A percentile compares a stretch with the other conserved stretches of the same genome.
phyloP scores from a whole-genome alignment of 2,329 filamentous ascomycete genomes.

The Kalaharituber pfeilii region DNA sequence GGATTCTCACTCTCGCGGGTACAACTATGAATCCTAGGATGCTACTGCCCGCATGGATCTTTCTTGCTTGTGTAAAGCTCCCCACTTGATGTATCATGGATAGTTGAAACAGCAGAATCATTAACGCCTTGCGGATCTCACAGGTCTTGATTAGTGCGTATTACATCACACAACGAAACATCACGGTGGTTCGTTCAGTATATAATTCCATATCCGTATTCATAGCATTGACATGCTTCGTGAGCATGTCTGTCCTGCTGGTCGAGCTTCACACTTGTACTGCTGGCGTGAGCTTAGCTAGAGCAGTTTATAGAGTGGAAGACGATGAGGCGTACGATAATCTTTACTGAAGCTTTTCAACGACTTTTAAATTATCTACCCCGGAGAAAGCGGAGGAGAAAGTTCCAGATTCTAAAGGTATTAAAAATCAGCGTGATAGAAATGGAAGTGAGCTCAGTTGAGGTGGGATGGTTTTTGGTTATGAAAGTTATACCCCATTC shows the following conservation, averaged over 20 bases:
- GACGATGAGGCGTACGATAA: too few species aligned
- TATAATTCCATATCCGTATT: neutral
- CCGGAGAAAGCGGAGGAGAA: too few species aligned
- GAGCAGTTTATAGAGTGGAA: neutral
- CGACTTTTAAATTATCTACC: too few species aligned
- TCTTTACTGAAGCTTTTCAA: too few species aligned
- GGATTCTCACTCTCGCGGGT: constrained; percentile 51
- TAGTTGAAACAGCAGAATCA: too few species aligned
- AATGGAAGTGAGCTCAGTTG: too few species aligned
- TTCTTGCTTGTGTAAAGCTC: constrained; percentile 50
- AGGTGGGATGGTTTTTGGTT: too few species aligned
- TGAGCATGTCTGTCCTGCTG: neutral
- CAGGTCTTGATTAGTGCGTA: neutral
- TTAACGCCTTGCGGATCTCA: too few species aligned
- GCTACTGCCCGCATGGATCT: constrained; percentile 59
- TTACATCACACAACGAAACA: neutral
- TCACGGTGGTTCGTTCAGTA: neutral
- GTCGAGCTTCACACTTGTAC: neutral
- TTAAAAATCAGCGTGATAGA: too few species aligned
- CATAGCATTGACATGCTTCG: neutral
- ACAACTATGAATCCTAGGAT: constrained; percentile 48
- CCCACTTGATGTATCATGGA: neutral
- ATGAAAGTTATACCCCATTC: too few species aligned
- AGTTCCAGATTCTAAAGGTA: too few species aligned
- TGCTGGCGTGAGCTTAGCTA: neutral